These are phyloP conservation scores for Boechera stricta DNA, from an alignment of 345 rosid genomes.

Conservation along the genomic window DNA sequence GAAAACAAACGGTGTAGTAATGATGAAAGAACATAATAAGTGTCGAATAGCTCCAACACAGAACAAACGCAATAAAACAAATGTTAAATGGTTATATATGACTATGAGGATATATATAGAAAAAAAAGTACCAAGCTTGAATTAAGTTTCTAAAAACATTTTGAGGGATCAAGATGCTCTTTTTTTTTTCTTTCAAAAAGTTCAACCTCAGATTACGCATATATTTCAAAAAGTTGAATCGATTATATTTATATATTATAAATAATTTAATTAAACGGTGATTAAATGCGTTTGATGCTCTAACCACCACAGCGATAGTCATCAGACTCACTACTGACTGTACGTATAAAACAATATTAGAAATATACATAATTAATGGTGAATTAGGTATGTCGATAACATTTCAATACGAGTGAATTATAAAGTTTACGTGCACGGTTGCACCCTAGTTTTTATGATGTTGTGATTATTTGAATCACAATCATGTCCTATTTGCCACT, in stretches of 20 bases:
- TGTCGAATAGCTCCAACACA: not conserved
- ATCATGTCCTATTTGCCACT: conserved; percentile 27
- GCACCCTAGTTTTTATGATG: conserved; percentile 32
- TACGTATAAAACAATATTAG: not conserved
- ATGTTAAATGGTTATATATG: not conserved
- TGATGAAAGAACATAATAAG: not conserved
- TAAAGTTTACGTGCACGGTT: conserved; percentile 40
- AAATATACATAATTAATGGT: conserved; percentile 1
- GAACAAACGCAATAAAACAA: conserved; percentile 20
- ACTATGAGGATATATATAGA: not conserved
- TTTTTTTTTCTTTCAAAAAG: not conserved
- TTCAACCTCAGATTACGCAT: not conserved
- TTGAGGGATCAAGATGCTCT: not conserved
- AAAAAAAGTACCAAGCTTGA: not conserved
- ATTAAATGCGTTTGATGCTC: conserved; percentile 1
- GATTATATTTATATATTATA: not conserved
- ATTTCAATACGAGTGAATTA: conserved; percentile 23
- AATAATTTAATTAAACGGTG: not conserved
- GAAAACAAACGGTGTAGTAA: conserved; percentile 11
- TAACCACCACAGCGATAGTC: conserved; percentile 5
- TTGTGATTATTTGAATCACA: conserved; percentile 21
- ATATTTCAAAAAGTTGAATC: no score
- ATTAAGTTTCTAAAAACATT: not conserved
- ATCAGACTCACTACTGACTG: conserved; percentile 3
- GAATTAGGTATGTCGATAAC: conserved; percentile 12